phyloP scores from a whole-genome alignment of 371 early-diverging fungal species.

The Mucor irregularis region DNA sequence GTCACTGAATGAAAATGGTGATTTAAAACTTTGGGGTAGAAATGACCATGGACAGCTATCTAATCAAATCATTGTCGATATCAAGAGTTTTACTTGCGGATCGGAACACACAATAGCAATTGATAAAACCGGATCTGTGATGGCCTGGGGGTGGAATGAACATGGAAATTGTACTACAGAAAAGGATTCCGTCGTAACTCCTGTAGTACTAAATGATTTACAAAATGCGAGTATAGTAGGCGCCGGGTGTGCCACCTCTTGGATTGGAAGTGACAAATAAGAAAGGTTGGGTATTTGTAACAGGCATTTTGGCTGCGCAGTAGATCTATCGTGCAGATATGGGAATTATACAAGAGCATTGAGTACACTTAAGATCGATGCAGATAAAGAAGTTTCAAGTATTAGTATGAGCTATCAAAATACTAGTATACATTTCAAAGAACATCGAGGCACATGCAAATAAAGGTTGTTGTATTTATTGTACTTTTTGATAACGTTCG shows the following conservation, averaged over 20 bases:
- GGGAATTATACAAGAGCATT: no score
- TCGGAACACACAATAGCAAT: constrained; percentile 77
- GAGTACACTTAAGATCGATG: no score
- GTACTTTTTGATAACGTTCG: no score
- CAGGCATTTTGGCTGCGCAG: no score
- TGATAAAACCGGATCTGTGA: constrained; percentile 29
- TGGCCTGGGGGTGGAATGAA: constrained; percentile 94
- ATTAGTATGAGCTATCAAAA: no score
- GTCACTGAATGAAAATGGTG: constrained; percentile 33
- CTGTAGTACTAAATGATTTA: background rate
- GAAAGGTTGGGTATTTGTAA: no score
- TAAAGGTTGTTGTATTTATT: no score
- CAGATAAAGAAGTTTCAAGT: no score
- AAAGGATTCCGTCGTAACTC: constrained; percentile 23
- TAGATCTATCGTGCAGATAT: no score
- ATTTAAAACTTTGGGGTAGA: constrained; percentile 64
- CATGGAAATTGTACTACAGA: constrained; percentile 81
- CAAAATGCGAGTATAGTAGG: constrained; percentile 9
- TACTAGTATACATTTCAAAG: no score
- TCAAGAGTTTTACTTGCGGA: constrained; percentile 64
- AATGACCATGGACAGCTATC: constrained; percentile 72
- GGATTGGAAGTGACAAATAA: no score
- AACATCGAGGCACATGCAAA: no score
- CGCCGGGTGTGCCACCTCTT: constrained; percentile 32
- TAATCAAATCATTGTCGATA: constrained; percentile 9